Evolutionary conservation across 2,329 filamentous ascomycete genomes (phyloP), one percentile per base, ranked within the genome.

Genomic region (Anthostomella pinea): DNA sequence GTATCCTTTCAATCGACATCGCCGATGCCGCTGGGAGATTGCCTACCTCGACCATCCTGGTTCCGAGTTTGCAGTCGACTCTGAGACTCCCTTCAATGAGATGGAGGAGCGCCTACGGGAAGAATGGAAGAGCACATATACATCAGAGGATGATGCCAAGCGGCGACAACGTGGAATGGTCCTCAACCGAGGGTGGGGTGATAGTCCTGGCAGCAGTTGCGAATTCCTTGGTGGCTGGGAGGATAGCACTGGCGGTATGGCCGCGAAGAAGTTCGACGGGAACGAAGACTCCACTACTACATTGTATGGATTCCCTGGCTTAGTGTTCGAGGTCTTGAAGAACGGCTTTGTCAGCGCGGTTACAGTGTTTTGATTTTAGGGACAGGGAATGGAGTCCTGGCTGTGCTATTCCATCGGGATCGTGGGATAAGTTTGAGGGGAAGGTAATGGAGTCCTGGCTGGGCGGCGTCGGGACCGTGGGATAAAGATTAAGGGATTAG

Each of bases 241-340:
- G 60, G 88, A 93, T 51, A 83, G 78, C 48, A 69, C 66, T 57
- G 65, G 69, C 53, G 62, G 63, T 56, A 52, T 65, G 48, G 63
- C 62, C 52, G 66, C 66, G 10, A 78, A 65, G 66, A 75, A 63
- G 58, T 71, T 62, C 57, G 82, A 73, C 29, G 65, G 70, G 3
- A 70, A 61, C 28, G 73, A 75, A 24, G 76, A 80, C 49, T 77
- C 76, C 41, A 80, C 76, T 38, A 95, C 90, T 11, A 91, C 90
- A 44, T 65, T 98, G 18, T 97, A 88, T 66, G 90, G 91, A 1
- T 96, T 96, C 56, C 91, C 93, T 0, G 91, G 93, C 0, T 67
- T 97, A 62, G 80, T 96, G 30, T 97, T 98, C 67, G 93, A 98
- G 66, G 91, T 98, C 18, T 66, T 97, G 62, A 90, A 87, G 78